Evolutionary conservation across 2,329 filamentous ascomycete species (phyloP), one percentile per base, ranked within the genome.

Genomic region (Nannizziopsis arthrosporioides): DNA sequence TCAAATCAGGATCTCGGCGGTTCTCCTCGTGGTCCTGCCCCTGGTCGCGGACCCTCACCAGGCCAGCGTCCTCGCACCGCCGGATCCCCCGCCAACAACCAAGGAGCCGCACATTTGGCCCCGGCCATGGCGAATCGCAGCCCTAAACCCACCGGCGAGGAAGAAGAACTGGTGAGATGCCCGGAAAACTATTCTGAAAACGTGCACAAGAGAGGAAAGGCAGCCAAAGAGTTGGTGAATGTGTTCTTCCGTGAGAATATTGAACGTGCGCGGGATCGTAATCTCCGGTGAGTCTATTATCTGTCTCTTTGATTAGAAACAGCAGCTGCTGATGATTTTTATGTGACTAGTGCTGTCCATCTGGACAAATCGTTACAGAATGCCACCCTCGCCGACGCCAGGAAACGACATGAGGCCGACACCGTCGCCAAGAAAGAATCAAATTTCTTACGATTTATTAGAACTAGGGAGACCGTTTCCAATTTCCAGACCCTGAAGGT

Each of bases 231-330:
- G 57, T 66, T 82, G 55, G 78, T 82, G 54, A 78, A 78, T 60
- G 76, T 79, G 58, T 96, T 96, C 73, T 98, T 96, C 79, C 93
- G 94, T 69, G 90, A 98, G 68, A 96, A 90, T 64, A 93, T 98
- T 48, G 90, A 94, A 73, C 81, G 92, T 59, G 92, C 92, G 44
- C 80, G 90, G 57, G 92, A 96, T 70, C 82, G 92, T 51, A 98
- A 98, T 66, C 82, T 93, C 67, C 84, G 89, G 89, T 94, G 70
- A 58, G 76, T 42, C 17, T 14, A 45, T 11, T n/a, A n/a, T 9
- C 2, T 10, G n/a, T 34, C 15, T 14, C 1, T 27, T 27, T 12
- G 10, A 27, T 27, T 18, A 35, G 18, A 36, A 2, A 17, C 10
- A 35, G 10, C 12, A 7, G 12, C 14, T 41, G 30, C 31, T 51